phyloP scores from a whole-genome alignment of 257 asterid genomes.

The Solanum bulbocastanum region DNA sequence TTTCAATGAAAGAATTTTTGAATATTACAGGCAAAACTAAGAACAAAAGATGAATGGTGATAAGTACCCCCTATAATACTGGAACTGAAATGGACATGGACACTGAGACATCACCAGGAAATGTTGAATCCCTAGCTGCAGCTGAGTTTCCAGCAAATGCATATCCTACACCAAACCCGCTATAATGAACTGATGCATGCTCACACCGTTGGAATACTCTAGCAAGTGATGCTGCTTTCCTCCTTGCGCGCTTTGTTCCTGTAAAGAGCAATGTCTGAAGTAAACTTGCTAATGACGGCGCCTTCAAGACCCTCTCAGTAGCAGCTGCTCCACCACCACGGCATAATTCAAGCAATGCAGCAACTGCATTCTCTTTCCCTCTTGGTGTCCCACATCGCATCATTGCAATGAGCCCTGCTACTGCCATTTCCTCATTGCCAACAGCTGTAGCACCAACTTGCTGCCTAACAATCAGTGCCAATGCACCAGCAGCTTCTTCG shows the following conservation, averaged over 20 bases:
- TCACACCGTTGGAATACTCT: slow-evolving; percentile 75
- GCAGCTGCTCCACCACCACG: slow-evolving; percentile 67
- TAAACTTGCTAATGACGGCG: slow-evolving; percentile 62
- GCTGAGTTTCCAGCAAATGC: slow-evolving; percentile 47
- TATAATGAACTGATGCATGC: slow-evolving; percentile 34
- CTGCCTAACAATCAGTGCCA: slow-evolving; percentile 69
- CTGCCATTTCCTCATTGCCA: slow-evolving; percentile 53
- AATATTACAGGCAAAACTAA: slow-evolving; percentile 23
- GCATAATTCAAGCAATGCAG: slow-evolving; percentile 74
- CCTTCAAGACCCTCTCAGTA: slow-evolving; percentile 63
- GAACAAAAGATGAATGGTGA: slow-evolving; percentile 14
- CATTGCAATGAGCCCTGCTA: slow-evolving; percentile 52
- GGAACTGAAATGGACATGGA: slow-evolving; percentile 66
- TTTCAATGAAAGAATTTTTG: slow-evolving; percentile 19
- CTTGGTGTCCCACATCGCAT: slow-evolving; percentile 81
- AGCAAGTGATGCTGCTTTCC: slow-evolving; percentile 93
- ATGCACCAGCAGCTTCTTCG: slow-evolving; percentile 92
- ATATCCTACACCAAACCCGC: slow-evolving; percentile 53
- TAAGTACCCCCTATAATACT: slow-evolving; percentile 38
- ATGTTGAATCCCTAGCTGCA: slow-evolving; percentile 38
- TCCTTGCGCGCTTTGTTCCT: slow-evolving; percentile 84
- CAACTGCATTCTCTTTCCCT: slow-evolving; percentile 88
- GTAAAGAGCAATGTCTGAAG: slow-evolving; percentile 71
- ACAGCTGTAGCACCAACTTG: slow-evolving; percentile 73
- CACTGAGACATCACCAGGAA: slow-evolving; percentile 49